Evolutionary conservation across 768 basidiomycete genomes (phyloP).

Genomic region (Mrakia blollopis): DNA sequence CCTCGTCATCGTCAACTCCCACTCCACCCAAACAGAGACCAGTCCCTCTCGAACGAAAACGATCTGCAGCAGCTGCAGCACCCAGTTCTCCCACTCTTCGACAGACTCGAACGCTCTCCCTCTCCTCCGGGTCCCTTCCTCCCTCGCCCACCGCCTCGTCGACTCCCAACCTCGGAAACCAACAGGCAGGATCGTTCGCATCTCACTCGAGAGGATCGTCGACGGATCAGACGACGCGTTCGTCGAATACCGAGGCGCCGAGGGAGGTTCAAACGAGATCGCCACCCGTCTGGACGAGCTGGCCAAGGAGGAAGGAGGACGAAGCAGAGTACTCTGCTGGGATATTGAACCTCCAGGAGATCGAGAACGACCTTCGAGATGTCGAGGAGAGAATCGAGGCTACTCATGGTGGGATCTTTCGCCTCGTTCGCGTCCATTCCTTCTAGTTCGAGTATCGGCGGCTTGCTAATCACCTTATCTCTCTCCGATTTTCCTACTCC

Average conservation of each 20-base stretch:
- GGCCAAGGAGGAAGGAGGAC: slow-evolving; percentile 14
- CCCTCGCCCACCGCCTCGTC: neutral
- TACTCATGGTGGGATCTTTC: neutral
- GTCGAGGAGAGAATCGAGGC: neutral
- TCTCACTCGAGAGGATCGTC: neutral
- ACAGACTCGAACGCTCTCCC: neutral
- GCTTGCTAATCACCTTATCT: neutral
- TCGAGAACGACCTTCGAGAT: slow-evolving; percentile 10
- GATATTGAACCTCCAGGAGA: neutral
- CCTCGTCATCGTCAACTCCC: neutral
- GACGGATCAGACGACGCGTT: neutral
- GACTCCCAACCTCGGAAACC: neutral
- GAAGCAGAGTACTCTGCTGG: slow-evolving; percentile 10
- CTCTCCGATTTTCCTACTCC: neutral
- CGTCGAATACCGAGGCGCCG: neutral
- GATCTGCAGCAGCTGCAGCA: neutral
- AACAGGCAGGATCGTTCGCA: neutral
- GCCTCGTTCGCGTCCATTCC: too few relatives aligned
- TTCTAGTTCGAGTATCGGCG: neutral
- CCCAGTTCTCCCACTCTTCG: neutral
- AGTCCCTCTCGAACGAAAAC: neutral
- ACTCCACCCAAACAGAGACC: neutral
- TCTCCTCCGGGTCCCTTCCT: neutral
- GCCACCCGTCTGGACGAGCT: neutral
- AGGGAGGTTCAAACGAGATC: neutral